Evolutionary conservation across 306 rosid species (phyloP), one percentile per base, ranked within the genome.

Genomic region (Vigna angularis): DNA sequence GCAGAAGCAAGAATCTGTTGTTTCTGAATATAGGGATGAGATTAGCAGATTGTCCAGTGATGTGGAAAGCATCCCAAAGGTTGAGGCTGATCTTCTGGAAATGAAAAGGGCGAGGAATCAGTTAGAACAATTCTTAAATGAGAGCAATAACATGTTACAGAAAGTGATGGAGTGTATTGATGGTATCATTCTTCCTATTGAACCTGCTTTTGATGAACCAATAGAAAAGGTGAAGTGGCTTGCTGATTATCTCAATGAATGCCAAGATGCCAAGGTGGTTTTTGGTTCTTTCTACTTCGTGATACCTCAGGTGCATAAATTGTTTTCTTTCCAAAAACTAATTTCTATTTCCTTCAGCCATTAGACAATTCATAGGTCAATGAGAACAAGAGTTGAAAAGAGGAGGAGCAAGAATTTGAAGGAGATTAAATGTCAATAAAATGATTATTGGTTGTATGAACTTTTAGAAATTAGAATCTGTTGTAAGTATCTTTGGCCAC

Each of bases 271-370:
- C 74, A 89, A 84, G 82, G 74, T 30, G 76, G 86, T 85, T 42
- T 95, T 95, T 74, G 97, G 96, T 74, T 88, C 94, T 66, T 95
- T 95, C 87, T 95, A 88, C 92, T 95, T 95, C 88, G 76, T 88
- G 86, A 76, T 95, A 72, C 99, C 99, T 82, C 99, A 93, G 97
- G 99, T 93, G 83, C 83, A 81, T 75, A 76, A 62, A 56, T 69
- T 34, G 65, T 85, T 74, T 68, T 66, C 68, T 50, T 86, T 86
- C 57, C 50, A 76, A 58, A 70, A 61, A 26, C 36, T 75, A 48
- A 83, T 78, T 78, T 49, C 79, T 57, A 71, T 69, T 51, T n/a
- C 63, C 53, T 65, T 55, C 20, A 53, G 14, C 38, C 66, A 67
- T 73, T 73, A 51, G 69, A 67, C 49, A 59, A 28, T 42, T 66